Base-by-base conservation (phyloP, 495 filamentous ascomycete species). In the Tetracladium setigerum region DNA sequence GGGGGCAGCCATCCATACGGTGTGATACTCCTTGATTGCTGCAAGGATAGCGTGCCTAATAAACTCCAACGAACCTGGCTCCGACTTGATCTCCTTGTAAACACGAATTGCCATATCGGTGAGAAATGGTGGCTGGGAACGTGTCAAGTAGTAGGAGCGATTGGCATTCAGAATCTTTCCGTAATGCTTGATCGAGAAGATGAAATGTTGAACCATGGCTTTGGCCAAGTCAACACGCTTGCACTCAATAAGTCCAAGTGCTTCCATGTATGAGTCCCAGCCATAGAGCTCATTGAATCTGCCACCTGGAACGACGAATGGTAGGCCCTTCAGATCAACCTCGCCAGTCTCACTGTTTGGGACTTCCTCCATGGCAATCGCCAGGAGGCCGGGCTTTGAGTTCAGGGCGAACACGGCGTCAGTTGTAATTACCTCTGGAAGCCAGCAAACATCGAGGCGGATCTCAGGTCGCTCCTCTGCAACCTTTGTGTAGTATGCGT, bases 251-350 rank as follows among this genome's bases (percentile, higher is more conserved):
- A 98, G 72, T 4, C 90, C 89, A 9, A 96, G 69, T 7, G 90
- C 88, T 56, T 87, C 88, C 86, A 98, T 95, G 67, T 95, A 97
- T 60, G 87, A 94, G 62, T 98, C 92, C 92, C 92, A 98, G 13
- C 78, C 88, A 59, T 98, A 98, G 17, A 97, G 63, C 61, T 98
- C 92, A 65, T 97, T 98, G 78, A 98, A 98, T 19, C 92, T 76
- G 13, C 90, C 92, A 32, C 92, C 94, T 0, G 92, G 92, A 16
- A 98, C 92, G 16, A 97, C 88, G 57, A 96, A 98, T 0, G 92
- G 92, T 38, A 90, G 74, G 27, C 94, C 92, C n/a, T 68, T 66
- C 6, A 89, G 62, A 2, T 81, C 79, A 46, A 73, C 78, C 58
- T 84, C 67, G 13, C 78, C 79, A 10, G 86, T 87, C 9, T 64